phyloP scores from a whole-genome alignment of 2,329 filamentous ascomycete genomes.

The Talaromyces sp. region DNA sequence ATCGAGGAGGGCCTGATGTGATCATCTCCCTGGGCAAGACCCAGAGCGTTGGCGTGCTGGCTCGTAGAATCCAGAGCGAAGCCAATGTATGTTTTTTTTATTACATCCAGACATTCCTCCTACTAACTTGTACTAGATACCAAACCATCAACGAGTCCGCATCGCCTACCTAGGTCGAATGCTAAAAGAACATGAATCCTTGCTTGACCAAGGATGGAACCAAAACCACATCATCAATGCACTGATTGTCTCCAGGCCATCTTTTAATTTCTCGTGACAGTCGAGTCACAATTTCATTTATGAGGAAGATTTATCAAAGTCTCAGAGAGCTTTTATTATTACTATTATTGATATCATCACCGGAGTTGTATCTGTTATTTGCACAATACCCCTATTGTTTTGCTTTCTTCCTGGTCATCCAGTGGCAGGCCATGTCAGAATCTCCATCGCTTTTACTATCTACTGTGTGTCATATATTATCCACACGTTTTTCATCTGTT shows the following conservation, averaged over 20 bases:
- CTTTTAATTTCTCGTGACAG: neutral
- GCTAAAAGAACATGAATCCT: constrained; percentile 62
- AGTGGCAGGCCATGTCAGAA: neutral
- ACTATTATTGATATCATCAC: neutral
- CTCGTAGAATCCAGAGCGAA: constrained; percentile 60
- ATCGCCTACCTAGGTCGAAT: constrained; percentile 79
- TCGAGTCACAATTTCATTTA: neutral
- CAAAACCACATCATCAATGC: constrained; percentile 73
- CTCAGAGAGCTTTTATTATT: neutral
- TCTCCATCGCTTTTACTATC: neutral
- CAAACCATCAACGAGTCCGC: constrained; percentile 56
- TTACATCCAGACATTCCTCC: neutral
- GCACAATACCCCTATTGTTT: constrained; percentile 14
- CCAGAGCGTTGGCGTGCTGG: constrained; percentile 62
- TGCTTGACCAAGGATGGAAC: constrained; percentile 70
- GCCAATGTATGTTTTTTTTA: constrained; percentile 51
- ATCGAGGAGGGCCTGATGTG: constrained; percentile 60
- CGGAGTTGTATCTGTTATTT: constrained; percentile 8
- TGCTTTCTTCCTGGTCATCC: neutral
- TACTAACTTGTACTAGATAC: constrained; percentile 45
- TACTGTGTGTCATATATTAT: neutral
- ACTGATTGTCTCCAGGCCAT: constrained; percentile 50
- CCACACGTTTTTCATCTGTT: neutral
- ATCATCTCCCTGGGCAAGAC: constrained; percentile 53
- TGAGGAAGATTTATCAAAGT: neutral